phyloP scores from a whole-genome alignment of 805 yeast species.

The Saccharomycopsis guyanensis region DNA sequence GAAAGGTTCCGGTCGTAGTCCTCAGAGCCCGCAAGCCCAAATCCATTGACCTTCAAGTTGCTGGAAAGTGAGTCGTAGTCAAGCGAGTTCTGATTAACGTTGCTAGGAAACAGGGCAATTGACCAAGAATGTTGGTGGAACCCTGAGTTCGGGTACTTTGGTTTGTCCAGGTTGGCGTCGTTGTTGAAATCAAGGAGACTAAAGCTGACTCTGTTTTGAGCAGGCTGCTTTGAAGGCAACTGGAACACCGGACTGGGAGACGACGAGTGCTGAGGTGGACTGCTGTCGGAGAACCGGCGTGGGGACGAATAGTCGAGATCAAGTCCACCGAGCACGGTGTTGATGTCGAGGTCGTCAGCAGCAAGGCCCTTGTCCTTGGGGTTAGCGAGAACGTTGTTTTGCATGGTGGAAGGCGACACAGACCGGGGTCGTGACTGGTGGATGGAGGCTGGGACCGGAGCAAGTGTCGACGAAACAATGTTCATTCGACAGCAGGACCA shows the following conservation, averaged over 20 bases:
- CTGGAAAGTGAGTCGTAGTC: neutral
- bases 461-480: too few species aligned
- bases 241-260: neutral
- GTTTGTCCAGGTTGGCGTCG: neutral
- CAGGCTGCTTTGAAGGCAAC: neutral
- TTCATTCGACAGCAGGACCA: too few species aligned
- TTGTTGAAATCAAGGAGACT: neutral
- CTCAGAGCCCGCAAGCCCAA: neutral
- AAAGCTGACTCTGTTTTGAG: constrained; percentile 1
- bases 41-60: neutral
- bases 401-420: too few species aligned
- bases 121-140: constrained; percentile 17
- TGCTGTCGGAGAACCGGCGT: constrained; percentile 3
- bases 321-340: constrained; percentile 15
- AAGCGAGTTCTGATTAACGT: neutral
- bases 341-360: constrained; percentile 14
- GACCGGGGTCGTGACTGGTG: too few species aligned
- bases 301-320: constrained; percentile 16
- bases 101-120: neutral
- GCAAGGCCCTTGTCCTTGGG: too few species aligned
- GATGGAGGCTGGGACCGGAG: too few species aligned
- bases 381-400: too few species aligned
- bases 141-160: neutral
- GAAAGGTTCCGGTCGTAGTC: neutral
- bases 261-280: neutral